Percentiles rank a stretch among this genome's conserved stretches.
Conservation (phyloP, 306 rosid genomes). For the Lupinus albus region DNA sequence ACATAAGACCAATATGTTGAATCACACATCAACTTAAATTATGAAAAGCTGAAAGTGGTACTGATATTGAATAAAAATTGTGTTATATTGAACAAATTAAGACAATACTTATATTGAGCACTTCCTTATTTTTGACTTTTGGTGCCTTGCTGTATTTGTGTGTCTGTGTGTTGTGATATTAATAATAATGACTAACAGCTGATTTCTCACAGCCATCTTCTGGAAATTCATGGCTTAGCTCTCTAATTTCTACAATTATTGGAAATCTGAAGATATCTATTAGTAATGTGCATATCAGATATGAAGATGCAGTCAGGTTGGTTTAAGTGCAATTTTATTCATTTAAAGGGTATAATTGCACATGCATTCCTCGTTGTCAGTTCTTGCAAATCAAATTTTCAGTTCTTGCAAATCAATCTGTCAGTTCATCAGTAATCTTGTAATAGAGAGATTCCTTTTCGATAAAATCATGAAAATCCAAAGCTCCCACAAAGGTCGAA, state of each 20-base stretch:
- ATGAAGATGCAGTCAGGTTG: constrained; percentile 93
- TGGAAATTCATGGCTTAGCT: constrained; percentile 93
- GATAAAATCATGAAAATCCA: neutral
- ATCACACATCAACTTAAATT: neutral
- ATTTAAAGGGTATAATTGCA: neutral
- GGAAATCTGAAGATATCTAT: constrained; percentile 97
- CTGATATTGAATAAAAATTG: neutral
- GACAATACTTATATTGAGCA: neutral
- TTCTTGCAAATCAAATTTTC: no score
- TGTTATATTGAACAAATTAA: constrained; percentile 3
- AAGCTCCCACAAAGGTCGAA: neutral
- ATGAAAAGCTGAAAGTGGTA: neutral
- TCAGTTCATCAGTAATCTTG: no score
- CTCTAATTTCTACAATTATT: constrained; percentile 86
- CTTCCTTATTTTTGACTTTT: neutral
- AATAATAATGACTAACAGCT: constrained; percentile 34
- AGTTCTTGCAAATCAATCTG: no score
- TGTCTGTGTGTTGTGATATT: neutral
- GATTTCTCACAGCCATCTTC: constrained; percentile 67
- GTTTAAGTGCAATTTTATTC: constrained; percentile 40
- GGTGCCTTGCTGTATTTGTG: neutral
- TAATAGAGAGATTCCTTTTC: neutral
- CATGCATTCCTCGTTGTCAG: constrained; percentile 2
- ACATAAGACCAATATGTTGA: neutral
- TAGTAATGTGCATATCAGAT: constrained; percentile 96